Percentiles rank a stretch among this genome's conserved stretches.
These are phyloP conservation scores for Psilocybe subaeruginosa DNA, from an alignment of 768 basidiomycete genomes.

Conservation along the genomic window DNA sequence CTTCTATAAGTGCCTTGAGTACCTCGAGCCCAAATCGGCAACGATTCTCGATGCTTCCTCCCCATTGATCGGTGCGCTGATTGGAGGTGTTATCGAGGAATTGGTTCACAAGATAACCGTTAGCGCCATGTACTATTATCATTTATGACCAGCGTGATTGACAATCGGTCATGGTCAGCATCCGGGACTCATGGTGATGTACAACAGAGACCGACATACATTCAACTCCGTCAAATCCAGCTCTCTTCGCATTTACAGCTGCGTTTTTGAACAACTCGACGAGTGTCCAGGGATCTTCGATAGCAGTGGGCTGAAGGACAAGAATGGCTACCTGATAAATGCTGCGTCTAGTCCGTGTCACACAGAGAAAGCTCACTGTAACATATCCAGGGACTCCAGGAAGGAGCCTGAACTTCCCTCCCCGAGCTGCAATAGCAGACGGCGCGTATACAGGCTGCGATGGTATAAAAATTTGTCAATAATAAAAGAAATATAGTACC, in stretches of 20 bases:
- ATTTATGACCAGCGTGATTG: no score
- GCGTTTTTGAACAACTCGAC: conserved; percentile 42
- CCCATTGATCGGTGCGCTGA: conserved; percentile 56
- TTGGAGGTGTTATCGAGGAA: conserved; percentile 54
- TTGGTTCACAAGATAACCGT: conserved; percentile 48
- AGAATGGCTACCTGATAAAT: background rate
- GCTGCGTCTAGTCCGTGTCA: background rate
- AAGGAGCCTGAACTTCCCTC: conserved; percentile 40
- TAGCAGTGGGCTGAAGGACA: conserved; percentile 33
- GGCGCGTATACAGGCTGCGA: conserved; percentile 45
- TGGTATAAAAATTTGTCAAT: background rate
- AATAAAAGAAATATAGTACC: no score
- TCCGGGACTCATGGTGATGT: background rate
- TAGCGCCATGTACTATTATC: conserved; percentile 41
- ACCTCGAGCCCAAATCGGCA: conserved; percentile 54
- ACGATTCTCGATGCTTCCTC: conserved; percentile 61
- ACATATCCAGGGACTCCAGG: conserved; percentile 40
- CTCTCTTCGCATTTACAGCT: conserved; percentile 47
- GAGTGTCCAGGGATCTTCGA: conserved; percentile 42
- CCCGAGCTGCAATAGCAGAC: conserved; percentile 42
- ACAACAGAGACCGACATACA: conserved; percentile 24
- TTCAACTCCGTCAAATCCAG: conserved; percentile 59
- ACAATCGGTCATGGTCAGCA: background rate
- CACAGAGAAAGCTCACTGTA: conserved; percentile 24
- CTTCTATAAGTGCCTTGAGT: conserved; percentile 39